phyloP scores from a whole-genome alignment of 148 eudicot genomes.

The Vaccinium myrtillus region DNA sequence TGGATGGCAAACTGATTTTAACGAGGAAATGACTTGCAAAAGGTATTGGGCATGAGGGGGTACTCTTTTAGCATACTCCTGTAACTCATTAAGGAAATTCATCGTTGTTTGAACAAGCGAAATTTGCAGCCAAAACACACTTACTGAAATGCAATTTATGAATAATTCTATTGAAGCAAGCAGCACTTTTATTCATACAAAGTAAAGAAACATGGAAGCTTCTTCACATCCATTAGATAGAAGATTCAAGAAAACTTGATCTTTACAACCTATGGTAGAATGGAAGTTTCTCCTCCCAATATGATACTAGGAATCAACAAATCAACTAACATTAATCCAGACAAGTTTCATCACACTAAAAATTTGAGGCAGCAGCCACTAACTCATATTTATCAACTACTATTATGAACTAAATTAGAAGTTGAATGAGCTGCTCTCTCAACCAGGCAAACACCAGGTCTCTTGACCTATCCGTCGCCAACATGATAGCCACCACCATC shows the following conservation, averaged over 20 bases:
- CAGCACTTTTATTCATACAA: not conserved
- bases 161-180: not conserved
- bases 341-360: not conserved
- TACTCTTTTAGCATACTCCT: too few relatives aligned
- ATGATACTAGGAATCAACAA: not conserved
- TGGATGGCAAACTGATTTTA: too few relatives aligned
- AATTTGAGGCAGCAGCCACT: not conserved
- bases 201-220: not conserved
- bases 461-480: not conserved
- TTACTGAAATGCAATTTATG: not conserved
- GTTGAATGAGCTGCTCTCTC: not conserved
- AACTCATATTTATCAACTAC: not conserved
- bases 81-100: too few relatives aligned
- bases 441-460: not conserved
- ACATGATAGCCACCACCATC: not conserved
- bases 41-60: too few relatives aligned
- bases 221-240: not conserved
- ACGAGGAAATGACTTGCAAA: too few relatives aligned
- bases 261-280: not conserved
- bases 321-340: not conserved
- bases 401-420: not conserved
- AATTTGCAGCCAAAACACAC: not conserved
- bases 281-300: not conserved
- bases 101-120: too few relatives aligned
- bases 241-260: not conserved